Percentiles rank a stretch among this genome's conserved stretches.
Evolutionary conservation across 2,329 filamentous ascomycete genomes (phyloP).

Genomic region (Diaporthe capsici): DNA sequence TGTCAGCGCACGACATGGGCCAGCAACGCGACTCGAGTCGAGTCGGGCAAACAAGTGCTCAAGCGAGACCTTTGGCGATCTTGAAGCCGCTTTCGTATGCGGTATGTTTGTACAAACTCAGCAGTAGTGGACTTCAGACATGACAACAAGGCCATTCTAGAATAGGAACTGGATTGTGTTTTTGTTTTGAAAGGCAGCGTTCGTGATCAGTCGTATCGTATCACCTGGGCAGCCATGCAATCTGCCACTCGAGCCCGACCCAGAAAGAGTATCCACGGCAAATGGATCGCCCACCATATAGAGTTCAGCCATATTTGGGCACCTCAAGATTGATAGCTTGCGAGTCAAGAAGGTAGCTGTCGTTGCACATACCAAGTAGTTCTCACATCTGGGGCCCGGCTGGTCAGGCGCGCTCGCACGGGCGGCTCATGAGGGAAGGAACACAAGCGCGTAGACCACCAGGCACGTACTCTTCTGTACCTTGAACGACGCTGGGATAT

Average conservation of each 20-base stretch:
- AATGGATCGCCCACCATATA: background rate
- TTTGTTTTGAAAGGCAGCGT: background rate
- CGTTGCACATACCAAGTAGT: background rate
- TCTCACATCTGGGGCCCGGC: constrained; percentile 8
- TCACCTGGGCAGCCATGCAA: background rate
- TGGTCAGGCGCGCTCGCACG: constrained; percentile 10
- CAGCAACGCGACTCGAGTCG: constrained; percentile 5
- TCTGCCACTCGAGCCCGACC: background rate
- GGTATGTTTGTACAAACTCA: background rate
- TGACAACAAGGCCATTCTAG: background rate
- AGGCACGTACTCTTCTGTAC: background rate
- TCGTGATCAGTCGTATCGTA: background rate
- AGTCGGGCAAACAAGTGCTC: background rate
- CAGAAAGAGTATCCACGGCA: background rate
- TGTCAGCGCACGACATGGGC: background rate
- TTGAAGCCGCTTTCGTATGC: background rate
- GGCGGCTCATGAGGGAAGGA: constrained; percentile 1
- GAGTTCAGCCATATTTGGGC: constrained; percentile 1
- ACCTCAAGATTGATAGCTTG: background rate
- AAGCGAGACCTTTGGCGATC: constrained; percentile 1
- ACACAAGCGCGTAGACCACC: constrained; percentile 1
- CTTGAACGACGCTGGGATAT: background rate
- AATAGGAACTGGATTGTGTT: background rate
- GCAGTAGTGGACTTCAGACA: background rate
- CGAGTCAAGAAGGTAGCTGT: constrained; percentile 6